Conservation (phyloP, 2,329 filamentous ascomycete genomes). For the Didymella pinodella region DNA sequence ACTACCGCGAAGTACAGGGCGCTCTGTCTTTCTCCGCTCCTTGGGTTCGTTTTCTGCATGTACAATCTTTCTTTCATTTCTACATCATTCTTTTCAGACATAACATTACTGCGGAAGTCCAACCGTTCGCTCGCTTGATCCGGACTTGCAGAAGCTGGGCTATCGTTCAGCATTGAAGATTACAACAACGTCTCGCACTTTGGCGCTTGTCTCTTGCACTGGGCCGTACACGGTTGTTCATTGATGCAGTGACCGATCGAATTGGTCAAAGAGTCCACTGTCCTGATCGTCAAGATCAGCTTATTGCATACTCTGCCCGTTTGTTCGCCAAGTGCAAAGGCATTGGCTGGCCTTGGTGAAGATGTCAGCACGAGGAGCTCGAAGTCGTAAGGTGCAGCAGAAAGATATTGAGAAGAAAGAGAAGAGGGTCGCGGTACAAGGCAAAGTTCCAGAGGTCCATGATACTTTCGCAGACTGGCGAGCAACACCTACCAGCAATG, state of each 20-base stretch:
- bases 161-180: background rate
- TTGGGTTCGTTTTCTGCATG: constrained; percentile 16
- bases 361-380: constrained; percentile 53
- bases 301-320: background rate
- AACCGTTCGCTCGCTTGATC: background rate
- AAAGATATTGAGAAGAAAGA: constrained; percentile 53
- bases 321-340: background rate
- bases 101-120: background rate
- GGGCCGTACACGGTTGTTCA: background rate
- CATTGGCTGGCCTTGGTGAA: background rate
- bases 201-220: background rate
- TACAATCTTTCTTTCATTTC: constrained; percentile 1
- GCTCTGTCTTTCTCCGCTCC: constrained; percentile 22
- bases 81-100: background rate
- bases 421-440: constrained; percentile 46
- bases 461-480: constrained; percentile 45
- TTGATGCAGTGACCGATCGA: background rate
- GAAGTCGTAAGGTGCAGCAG: constrained; percentile 51
- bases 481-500: constrained; percentile 33
- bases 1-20: constrained; percentile 9
- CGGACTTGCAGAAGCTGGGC: background rate
- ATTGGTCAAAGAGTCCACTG: background rate
- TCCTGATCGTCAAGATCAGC: background rate
- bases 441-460: constrained; percentile 37
- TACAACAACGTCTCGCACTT: background rate